Conservation (phyloP, 495 filamentous ascomycete species). For the Saxophila tyrrhenica region DNA sequence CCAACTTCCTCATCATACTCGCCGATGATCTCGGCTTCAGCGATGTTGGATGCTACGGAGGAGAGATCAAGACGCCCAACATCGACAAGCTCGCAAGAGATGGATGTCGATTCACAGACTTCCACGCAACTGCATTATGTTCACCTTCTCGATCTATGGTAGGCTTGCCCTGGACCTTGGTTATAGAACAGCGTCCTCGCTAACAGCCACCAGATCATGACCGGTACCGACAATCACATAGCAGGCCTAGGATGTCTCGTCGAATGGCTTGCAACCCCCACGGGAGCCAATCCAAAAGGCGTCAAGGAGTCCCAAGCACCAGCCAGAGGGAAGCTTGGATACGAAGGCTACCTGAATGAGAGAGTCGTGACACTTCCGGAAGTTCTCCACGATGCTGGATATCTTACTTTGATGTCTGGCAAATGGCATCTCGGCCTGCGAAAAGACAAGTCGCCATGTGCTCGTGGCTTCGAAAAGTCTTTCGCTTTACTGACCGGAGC, state of each 20-base stretch:
- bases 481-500: constrained; percentile 37
- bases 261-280: background rate
- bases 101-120: constrained; percentile 16
- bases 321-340: constrained; percentile 1
- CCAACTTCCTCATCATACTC: constrained; percentile 29
- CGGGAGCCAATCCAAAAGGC: background rate
- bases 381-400: constrained; percentile 46
- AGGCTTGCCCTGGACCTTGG: constrained; percentile 17
- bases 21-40: constrained; percentile 28
- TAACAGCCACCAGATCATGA: background rate
- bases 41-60: constrained; percentile 24
- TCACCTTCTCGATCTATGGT: constrained; percentile 33
- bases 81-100: constrained; percentile 24
- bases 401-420: constrained; percentile 47
- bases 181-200: background rate
- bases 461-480: constrained; percentile 36
- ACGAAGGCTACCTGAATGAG: constrained; percentile 2
- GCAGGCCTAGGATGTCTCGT: constrained; percentile 29
- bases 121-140: constrained; percentile 24
- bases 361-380: constrained; percentile 48
- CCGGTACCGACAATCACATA: constrained; percentile 40
- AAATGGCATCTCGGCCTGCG: constrained; percentile 46
- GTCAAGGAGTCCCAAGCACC: constrained; percentile 1
- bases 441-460: constrained; percentile 31
- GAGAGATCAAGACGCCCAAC: constrained; percentile 29